Base-by-base conservation (phyloP, 164 flowering plant species). In the Sextonia rubra region DNA sequence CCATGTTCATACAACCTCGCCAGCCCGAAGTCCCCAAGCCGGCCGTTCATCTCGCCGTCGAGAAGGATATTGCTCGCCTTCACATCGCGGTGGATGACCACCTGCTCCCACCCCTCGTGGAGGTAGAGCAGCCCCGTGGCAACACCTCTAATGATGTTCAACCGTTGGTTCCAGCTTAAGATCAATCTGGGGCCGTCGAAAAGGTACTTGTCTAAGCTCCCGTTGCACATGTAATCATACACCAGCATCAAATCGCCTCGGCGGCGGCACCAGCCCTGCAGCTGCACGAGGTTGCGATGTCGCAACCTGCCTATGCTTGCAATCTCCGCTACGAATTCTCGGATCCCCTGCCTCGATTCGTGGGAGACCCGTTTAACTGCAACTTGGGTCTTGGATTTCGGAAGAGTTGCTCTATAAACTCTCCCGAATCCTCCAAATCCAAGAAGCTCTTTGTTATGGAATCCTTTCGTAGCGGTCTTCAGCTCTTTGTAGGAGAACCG, bases 31-130 rank as follows among this genome's bases (percentile, higher is more conserved):
- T 81, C 81, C 1, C 83, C 79, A 2, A 81, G 60, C 8, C 80
- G 76, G 9, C 75, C 94, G 69, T 88, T 89, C n/a, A 88, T 44
- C 22, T 86, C 89, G 15, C 37, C 63, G 69, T 88, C 94, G 3
- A 89, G 65, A 24, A 89, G 77, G 17, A 89, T 85, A 64, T 88
- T 90, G 70, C 89, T 83, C 0, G 91, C 89, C 72, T 90, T 90
- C 12, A 90, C 74, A 70, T 90, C 94, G 52, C 94, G 75, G 66
- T 90, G 94, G 66, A 90, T 75, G 68, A 90, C 91, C 3, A 83
- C 80, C 72, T 90, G 90, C 44, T 88, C 91, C 76, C 84, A 90
- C 20, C 82, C 88, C 66, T 88, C 89, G 72, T 90, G 94, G 5
- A 90, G 52, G 71, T 90, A 90, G n/a, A 86, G 73, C 7, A 90